Evolutionary conservation across 192 early-diverging fungal genomes (phyloP), one percentile per base, ranked within the genome.

Genomic region (Coemansia sp.): DNA sequence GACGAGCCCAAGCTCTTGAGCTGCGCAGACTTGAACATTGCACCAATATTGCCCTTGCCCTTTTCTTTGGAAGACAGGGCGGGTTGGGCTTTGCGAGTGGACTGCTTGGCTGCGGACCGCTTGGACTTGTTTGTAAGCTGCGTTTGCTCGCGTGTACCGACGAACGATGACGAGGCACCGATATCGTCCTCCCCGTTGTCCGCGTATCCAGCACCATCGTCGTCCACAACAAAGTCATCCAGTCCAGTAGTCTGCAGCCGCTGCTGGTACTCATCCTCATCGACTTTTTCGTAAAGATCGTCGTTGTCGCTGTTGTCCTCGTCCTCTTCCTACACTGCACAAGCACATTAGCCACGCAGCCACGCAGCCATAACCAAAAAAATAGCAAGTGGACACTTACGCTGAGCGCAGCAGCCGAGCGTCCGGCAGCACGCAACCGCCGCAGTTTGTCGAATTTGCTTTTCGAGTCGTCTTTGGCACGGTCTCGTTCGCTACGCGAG

Each of bases 141-240:
- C 38, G 53, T 37, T 26, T 50, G 55, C 10, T 15, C 26, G 8
- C 38, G 47, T 24, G 58, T 58, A 36, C 55, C 25, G 4, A 25
- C 26, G 44, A 57, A 56, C 28, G 52, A 24, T 14, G 66, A 54
- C 5, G 54, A 56, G 4, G 20, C 31, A 14, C 63, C 74, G 24
- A 76, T 74, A 25, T 74, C 81, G 42, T 77, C 74, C 2, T 11
- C 5, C 12, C 68, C 56, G 12, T 46, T 50, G 42, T 81, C 73
- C 2, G 57, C 61, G 56, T 74, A 78, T 2, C 71, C 74, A n/a
- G 63, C 51, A 9, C 71, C 73, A 25, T 77, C 72, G 50, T 82
- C 81, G 58, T 82, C 70, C 23, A 78, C 72, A 7, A 82, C 72
- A 59, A 82, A 82, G 54, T 75, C 75, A 54, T 74, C 66, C 3